Evolutionary conservation across 108 stramenopile genomes (phyloP).

Genomic region (Aurantiochytrium sp.): DNA sequence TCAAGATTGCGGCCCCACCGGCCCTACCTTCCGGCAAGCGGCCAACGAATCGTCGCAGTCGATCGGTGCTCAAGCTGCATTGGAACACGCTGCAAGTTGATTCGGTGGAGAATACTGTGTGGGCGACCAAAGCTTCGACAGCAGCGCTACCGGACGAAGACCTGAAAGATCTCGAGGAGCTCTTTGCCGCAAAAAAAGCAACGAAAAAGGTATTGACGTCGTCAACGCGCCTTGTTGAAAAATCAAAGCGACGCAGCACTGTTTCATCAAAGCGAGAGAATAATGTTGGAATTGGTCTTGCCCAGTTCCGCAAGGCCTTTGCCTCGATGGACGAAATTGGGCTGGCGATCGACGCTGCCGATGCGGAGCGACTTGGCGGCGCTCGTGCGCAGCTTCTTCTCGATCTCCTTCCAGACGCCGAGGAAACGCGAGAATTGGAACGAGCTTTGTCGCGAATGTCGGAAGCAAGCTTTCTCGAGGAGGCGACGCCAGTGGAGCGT

Average conservation of each 20-base stretch:
- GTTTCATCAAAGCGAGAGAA: slow-evolving; percentile 5
- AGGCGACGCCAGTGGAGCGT: background rate
- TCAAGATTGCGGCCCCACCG: background rate
- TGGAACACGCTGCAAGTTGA: background rate
- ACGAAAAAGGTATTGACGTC: background rate
- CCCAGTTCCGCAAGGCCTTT: background rate
- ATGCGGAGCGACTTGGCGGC: background rate
- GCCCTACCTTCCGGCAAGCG: background rate
- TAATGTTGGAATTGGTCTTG: background rate
- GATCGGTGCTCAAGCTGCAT: background rate
- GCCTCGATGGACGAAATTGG: background rate
- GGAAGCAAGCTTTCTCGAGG: background rate
- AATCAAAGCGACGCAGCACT: background rate
- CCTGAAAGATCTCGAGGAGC: background rate
- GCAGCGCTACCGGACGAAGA: background rate
- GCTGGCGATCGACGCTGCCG: background rate
- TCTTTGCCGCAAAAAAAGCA: background rate
- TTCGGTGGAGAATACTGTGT: slow-evolving; percentile 1
- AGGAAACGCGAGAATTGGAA: background rate
- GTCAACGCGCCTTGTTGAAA: background rate
- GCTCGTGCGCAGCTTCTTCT: background rate
- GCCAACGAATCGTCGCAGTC: background rate
- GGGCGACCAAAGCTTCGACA: background rate
- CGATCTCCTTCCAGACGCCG: background rate
- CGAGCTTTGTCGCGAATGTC: background rate